Evolutionary conservation across 192 early-diverging fungal species (phyloP).

Genomic region (Gamsiella multidivaricata): DNA sequence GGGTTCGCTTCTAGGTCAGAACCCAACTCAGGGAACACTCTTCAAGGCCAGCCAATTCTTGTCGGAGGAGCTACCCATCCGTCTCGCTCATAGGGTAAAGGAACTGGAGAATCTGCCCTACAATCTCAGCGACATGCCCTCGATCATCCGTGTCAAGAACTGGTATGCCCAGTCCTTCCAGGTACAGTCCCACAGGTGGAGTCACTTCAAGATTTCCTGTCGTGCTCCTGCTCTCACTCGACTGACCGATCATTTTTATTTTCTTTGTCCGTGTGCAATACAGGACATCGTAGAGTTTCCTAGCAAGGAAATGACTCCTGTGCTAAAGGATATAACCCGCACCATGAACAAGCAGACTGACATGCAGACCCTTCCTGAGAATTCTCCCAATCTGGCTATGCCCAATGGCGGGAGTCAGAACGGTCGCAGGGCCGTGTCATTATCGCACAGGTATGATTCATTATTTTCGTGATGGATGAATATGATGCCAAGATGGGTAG

Average conservation of each 20-base stretch:
- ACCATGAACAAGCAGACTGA: slow-evolving; percentile 38
- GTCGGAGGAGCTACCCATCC: slow-evolving; percentile 93
- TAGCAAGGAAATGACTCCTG: slow-evolving; percentile 49
- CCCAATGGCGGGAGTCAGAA: slow-evolving; percentile 18
- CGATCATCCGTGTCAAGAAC: slow-evolving; percentile 89
- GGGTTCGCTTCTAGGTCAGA: slow-evolving; percentile 60
- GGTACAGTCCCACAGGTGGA: slow-evolving; percentile 49
- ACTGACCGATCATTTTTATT: slow-evolving; percentile 7
- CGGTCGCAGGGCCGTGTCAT: slow-evolving; percentile 38
- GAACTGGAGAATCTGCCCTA: slow-evolving; percentile 93
- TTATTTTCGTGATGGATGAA: not conserved
- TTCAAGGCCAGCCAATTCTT: slow-evolving; percentile 83
- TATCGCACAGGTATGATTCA: slow-evolving; percentile 62
- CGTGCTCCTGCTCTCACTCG: slow-evolving; percentile 8
- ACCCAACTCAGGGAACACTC: slow-evolving; percentile 78
- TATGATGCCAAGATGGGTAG: no score
- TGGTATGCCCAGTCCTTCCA: slow-evolving; percentile 96
- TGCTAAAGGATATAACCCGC: slow-evolving; percentile 46
- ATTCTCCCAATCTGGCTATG: slow-evolving; percentile 60
- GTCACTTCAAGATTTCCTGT: no score
- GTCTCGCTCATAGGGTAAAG: slow-evolving; percentile 92
- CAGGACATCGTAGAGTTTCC: slow-evolving; percentile 72
- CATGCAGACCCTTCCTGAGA: slow-evolving; percentile 54
- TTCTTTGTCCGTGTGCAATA: slow-evolving; percentile 1
- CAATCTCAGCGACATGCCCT: slow-evolving; percentile 88